phyloP scores from a whole-genome alignment of 768 basidiomycete species.

The Hypholoma sublateritium region DNA sequence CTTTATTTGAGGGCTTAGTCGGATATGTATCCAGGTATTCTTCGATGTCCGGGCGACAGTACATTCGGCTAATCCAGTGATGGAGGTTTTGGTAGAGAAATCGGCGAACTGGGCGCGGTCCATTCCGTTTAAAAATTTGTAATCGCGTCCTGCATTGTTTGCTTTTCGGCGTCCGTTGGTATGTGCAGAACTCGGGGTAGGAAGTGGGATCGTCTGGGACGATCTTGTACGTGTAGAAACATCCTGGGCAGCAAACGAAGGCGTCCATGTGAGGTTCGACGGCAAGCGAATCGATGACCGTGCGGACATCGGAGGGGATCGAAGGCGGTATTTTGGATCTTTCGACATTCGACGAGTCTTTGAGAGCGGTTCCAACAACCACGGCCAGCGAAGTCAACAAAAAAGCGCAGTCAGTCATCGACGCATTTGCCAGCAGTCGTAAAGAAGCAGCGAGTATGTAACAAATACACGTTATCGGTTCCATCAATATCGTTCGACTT shows the following conservation, averaged over 20 bases:
- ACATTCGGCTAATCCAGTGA: conserved; percentile 25
- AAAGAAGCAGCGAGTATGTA: conserved; percentile 5
- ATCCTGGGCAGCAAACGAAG: conserved; percentile 25
- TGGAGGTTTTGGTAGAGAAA: conserved; percentile 27
- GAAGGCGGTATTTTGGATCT: not conserved
- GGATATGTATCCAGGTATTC: conserved; percentile 18
- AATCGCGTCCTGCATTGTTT: not conserved
- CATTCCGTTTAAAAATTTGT: not conserved
- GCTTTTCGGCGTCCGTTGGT: conserved; percentile 14
- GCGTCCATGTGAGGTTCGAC: conserved; percentile 12
- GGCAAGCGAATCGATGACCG: conserved; percentile 10
- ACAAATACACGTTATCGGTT: conserved; percentile 4
- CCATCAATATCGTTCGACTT: not conserved
- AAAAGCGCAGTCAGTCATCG: conserved; percentile 3
- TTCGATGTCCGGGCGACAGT: conserved; percentile 24
- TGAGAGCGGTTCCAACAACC: not conserved
- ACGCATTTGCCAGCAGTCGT: conserved; percentile 8
- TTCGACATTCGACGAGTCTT: not conserved
- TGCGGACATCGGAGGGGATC: conserved; percentile 5
- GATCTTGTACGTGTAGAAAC: conserved; percentile 20
- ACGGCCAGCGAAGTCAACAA: not conserved
- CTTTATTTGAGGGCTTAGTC: not conserved
- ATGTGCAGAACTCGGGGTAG: conserved; percentile 21
- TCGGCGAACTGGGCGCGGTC: not conserved
- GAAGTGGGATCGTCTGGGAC: not conserved